A percentile compares a stretch with the other conserved stretches of the same genome.
Evolutionary conservation across 306 rosid species (phyloP).

Genomic region (Quercus mongolica): DNA sequence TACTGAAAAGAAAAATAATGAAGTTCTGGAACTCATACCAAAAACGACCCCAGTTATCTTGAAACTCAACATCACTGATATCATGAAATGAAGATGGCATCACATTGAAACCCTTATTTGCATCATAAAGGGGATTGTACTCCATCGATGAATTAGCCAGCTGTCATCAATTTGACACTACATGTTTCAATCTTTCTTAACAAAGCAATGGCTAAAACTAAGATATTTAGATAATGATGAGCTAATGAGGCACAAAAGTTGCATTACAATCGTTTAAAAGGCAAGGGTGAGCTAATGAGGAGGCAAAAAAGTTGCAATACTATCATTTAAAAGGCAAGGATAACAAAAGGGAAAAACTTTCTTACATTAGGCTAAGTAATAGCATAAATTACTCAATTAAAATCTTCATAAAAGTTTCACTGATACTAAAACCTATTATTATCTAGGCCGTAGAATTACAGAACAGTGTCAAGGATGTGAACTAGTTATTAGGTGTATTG

Average conservation of each 20-base stretch:
- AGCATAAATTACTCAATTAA: neutral
- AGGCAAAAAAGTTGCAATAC: neutral
- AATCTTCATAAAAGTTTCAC: neutral
- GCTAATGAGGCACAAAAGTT: neutral
- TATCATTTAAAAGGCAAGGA: neutral
- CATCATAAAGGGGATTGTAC: slow-evolving; percentile 68
- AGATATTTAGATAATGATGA: neutral
- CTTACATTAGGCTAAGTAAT: neutral
- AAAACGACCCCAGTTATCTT: slow-evolving; percentile 93
- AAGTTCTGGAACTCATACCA: slow-evolving; percentile 50
- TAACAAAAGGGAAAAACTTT: neutral
- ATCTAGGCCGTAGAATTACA: neutral
- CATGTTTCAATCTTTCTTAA: slow-evolving; percentile 14
- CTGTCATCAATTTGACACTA: slow-evolving; percentile 41
- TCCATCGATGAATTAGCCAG: slow-evolving; percentile 70
- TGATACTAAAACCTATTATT: neutral
- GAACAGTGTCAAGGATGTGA: neutral
- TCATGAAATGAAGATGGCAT: slow-evolving; percentile 94
- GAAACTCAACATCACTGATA: slow-evolving; percentile 83
- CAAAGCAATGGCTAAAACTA: neutral
- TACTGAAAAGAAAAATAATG: neutral
- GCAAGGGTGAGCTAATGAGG: neutral
- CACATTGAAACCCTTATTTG: slow-evolving; percentile 73
- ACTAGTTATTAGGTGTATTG: too few species aligned
- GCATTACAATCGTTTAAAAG: neutral